These are phyloP conservation scores for Botrytis galanthina DNA, from an alignment of 2,329 filamentous ascomycete species.

Conservation along the genomic window DNA sequence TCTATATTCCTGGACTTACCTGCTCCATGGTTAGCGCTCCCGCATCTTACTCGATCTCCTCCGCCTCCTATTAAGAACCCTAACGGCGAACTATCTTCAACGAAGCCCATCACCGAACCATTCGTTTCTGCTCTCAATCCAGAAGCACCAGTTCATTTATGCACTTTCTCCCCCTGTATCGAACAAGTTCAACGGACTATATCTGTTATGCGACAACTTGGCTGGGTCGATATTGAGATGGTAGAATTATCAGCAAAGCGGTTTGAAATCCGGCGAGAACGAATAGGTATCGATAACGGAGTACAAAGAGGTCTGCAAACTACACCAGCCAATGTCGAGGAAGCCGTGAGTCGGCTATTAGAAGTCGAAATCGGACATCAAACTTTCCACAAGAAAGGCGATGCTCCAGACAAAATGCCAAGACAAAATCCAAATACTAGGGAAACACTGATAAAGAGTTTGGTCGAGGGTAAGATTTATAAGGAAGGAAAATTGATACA, in stretches of 20 bases:
- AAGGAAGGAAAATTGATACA: slow-evolving; percentile 77
- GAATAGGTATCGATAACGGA: slow-evolving; percentile 63
- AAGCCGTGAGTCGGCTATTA: slow-evolving; percentile 71
- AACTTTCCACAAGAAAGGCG: slow-evolving; percentile 53
- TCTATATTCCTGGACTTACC: slow-evolving; percentile 78
- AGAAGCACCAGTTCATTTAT: slow-evolving; percentile 71
- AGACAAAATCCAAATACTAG: slow-evolving; percentile 38
- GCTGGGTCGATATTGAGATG: slow-evolving; percentile 93
- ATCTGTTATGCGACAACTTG: slow-evolving; percentile 71
- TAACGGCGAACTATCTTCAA: slow-evolving; percentile 20
- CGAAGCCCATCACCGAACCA: slow-evolving; percentile 27
- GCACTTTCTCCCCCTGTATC: slow-evolving; percentile 95
- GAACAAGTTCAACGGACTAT: slow-evolving; percentile 92
- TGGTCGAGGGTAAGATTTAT: slow-evolving; percentile 55
- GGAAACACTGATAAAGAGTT: slow-evolving; percentile 37
- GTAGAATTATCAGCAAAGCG: slow-evolving; percentile 80
- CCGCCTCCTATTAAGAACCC: slow-evolving; percentile 17
- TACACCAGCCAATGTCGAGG: slow-evolving; percentile 70
- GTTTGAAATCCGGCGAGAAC: slow-evolving; percentile 78
- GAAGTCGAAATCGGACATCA: slow-evolving; percentile 69
- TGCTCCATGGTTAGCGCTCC: slow-evolving; percentile 76
- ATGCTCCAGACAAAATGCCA: slow-evolving; percentile 31
- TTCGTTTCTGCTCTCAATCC: slow-evolving; percentile 68
- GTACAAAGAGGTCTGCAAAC: slow-evolving; percentile 55
- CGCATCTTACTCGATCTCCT: slow-evolving; percentile 64